These are phyloP conservation scores for Neurospora crassa DNA, from an alignment of 2,329 filamentous ascomycete species.

Conservation along the genomic window DNA sequence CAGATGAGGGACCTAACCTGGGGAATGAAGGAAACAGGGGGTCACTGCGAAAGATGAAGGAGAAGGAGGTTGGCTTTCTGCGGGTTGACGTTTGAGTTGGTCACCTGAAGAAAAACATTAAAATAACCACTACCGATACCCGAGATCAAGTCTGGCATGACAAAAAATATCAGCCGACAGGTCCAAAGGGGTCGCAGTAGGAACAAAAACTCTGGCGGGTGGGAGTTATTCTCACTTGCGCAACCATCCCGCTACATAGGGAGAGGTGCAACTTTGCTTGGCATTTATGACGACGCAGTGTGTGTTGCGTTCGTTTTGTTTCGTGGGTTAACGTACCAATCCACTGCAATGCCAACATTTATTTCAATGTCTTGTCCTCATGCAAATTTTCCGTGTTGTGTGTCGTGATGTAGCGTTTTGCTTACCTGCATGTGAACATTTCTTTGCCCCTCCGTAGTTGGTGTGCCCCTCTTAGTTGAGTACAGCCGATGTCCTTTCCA, in stretches of 20 bases:
- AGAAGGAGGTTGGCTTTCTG: not conserved
- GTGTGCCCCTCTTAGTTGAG: not conserved
- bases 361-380: conserved; percentile 5
- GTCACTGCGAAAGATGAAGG: not conserved
- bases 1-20: not conserved
- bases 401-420: not conserved
- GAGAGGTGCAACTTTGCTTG: not conserved
- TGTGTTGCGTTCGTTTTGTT: not conserved
- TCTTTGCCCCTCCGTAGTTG: not conserved
- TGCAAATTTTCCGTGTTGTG: not conserved
- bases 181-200: not conserved
- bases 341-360: conserved; percentile 9
- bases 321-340: not conserved
- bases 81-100: not conserved
- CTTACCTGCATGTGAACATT: conserved; percentile 1
- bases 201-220: not conserved
- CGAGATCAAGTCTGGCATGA: not conserved
- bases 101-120: not conserved
- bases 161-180: not conserved
- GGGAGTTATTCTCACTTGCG: not conserved
- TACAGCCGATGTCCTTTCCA: conserved; percentile 20
- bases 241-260: not conserved
- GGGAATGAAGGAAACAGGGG: not conserved
- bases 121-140: not conserved
- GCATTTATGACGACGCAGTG: not conserved